A percentile compares a stretch with the other conserved stretches of the same genome.
phyloP scores from a whole-genome alignment of 495 filamentous ascomycete species.

The Rhypophila decipiens region DNA sequence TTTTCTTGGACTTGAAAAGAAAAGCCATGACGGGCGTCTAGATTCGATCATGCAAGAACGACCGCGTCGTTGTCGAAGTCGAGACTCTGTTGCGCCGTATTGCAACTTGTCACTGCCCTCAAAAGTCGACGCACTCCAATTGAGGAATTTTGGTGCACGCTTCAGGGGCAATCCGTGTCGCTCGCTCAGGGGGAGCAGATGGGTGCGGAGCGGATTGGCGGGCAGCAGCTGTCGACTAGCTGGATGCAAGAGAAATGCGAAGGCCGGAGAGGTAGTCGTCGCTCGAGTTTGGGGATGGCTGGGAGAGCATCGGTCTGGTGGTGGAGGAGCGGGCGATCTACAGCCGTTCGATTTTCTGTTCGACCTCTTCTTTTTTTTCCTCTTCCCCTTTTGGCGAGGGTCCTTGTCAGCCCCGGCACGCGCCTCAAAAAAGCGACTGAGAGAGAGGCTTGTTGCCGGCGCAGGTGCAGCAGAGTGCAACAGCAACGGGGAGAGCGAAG shows the following conservation, averaged over 20 bases:
- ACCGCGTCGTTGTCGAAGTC: conserved; percentile 1
- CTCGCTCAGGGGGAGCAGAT: not conserved
- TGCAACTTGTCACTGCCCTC: conserved; percentile 2
- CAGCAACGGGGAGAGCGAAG: not conserved
- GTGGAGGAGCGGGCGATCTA: conserved; percentile 21
- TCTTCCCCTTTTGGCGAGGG: conserved; percentile 14
- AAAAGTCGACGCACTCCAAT: conserved; percentile 11
- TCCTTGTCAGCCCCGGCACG: conserved; percentile 14
- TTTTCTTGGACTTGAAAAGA: conserved; percentile 66
- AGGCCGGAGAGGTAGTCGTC: conserved; percentile 21
- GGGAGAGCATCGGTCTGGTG: conserved; percentile 29
- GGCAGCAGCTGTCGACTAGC: conserved; percentile 2
- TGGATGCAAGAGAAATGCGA: conserved; percentile 5
- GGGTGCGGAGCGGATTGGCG: not conserved
- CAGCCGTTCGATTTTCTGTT: conserved; percentile 25
- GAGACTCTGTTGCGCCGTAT: conserved; percentile 2
- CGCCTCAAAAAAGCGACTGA: conserved; percentile 3
- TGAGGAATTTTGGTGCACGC: conserved; percentile 9
- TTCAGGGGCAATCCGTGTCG: not conserved
- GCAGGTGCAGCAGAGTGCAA: not conserved
- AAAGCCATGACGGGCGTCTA: conserved; percentile 53
- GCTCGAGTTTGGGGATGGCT: conserved; percentile 30
- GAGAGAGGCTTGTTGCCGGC: not conserved
- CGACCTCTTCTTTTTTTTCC: conserved; percentile 30
- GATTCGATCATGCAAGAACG: conserved; percentile 1